These are phyloP conservation scores for Saururus chinensis DNA, from an alignment of 164 flowering plant species.

Conservation along the genomic window DNA sequence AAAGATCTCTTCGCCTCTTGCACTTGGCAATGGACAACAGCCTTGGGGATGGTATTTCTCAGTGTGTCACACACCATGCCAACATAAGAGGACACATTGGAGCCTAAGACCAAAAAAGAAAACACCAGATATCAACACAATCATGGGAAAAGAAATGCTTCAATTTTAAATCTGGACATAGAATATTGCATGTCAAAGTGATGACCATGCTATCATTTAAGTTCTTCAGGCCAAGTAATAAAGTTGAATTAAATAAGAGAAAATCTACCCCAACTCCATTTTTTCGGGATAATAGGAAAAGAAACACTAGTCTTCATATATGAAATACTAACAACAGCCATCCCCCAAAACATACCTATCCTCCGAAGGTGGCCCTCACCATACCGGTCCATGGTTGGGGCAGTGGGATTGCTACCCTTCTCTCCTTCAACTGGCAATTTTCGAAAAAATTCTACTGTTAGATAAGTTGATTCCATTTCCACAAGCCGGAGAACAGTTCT, in stretches of 20 bases:
- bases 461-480: constrained; percentile 88
- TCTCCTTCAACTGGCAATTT: constrained; percentile 72
- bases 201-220: too few species aligned
- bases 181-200: too few species aligned
- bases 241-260: too few species aligned
- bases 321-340: not conserved
- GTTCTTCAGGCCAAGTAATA: too few species aligned
- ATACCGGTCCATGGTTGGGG: constrained; percentile 49
- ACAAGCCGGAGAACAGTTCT: constrained; percentile 72
- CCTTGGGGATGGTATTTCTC: constrained; percentile 77
- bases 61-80: constrained; percentile 81
- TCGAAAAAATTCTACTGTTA: constrained; percentile 87
- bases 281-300: not conserved
- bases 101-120: constrained; percentile 23
- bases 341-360: constrained; percentile 38
- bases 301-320: not conserved
- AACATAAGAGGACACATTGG: constrained; percentile 52
- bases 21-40: constrained; percentile 88
- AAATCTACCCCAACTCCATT: too few species aligned
- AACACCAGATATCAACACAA: not conserved
- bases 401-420: constrained; percentile 29
- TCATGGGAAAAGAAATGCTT: too few species aligned
- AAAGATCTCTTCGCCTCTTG: constrained; percentile 76
- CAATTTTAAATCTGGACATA: too few species aligned
- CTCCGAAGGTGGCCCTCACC: constrained; percentile 60